Evolutionary conservation across 352 stramenopile species (phyloP).

Genomic region (Globisporangium middletonii): DNA sequence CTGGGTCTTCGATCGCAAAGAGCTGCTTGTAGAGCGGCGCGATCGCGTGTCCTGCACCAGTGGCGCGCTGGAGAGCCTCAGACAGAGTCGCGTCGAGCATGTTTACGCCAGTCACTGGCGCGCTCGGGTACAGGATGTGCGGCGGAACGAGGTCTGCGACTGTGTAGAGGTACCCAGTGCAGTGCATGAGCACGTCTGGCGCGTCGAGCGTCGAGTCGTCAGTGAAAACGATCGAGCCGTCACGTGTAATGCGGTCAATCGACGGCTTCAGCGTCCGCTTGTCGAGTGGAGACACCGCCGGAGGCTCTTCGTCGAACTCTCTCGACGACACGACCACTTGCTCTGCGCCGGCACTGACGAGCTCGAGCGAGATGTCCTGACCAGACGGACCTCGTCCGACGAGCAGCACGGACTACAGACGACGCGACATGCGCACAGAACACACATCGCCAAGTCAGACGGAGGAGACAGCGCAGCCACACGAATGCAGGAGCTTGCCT

Average conservation of each 20-base stretch:
- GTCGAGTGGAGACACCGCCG: slow-evolving; percentile 18
- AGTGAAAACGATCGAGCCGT: slow-evolving; percentile 49
- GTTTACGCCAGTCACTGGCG: slow-evolving; percentile 10
- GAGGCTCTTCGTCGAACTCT: slow-evolving; percentile 26
- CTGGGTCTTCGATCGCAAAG: slow-evolving; percentile 71
- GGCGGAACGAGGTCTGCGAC: slow-evolving; percentile 41
- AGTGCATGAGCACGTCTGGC: slow-evolving; percentile 74
- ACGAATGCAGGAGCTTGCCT: slow-evolving; percentile 11
- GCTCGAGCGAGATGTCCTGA: slow-evolving; percentile 76
- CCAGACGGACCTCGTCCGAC: slow-evolving; percentile 65
- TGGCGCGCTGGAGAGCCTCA: slow-evolving; percentile 27
- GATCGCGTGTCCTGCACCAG: slow-evolving; percentile 27
- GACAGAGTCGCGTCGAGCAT: slow-evolving; percentile 18
- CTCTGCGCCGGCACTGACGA: slow-evolving; percentile 27
- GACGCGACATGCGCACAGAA: background rate
- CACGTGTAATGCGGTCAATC: slow-evolving; percentile 39
- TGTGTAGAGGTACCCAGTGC: slow-evolving; percentile 70
- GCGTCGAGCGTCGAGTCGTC: slow-evolving; percentile 43
- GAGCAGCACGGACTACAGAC: slow-evolving; percentile 45
- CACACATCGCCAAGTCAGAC: background rate
- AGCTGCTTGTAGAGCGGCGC: slow-evolving; percentile 75
- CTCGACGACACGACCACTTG: slow-evolving; percentile 58
- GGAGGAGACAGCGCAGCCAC: background rate
- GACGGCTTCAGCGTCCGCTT: slow-evolving; percentile 48
- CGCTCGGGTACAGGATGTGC: slow-evolving; percentile 39